Evolutionary conservation across 2,329 filamentous ascomycete genomes (phyloP).

Genomic region (Elsinoe ampelina): DNA sequence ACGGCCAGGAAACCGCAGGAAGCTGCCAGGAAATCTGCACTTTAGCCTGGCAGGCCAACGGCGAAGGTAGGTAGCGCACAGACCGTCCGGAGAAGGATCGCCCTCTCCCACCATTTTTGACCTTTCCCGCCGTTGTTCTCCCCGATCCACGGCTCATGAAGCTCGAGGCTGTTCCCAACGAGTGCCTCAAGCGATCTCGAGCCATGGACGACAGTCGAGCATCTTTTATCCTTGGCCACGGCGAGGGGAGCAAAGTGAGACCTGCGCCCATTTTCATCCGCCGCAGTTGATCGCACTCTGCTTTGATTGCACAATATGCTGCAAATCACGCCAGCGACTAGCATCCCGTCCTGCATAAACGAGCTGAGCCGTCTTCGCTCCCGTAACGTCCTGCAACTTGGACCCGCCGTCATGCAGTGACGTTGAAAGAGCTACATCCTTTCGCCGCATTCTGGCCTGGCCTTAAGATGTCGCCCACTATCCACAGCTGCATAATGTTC

Average conservation of each 20-base stretch:
- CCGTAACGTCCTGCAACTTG: not conserved
- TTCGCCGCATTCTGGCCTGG: not conserved
- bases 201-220: not conserved
- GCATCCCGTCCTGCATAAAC: too few relatives aligned
- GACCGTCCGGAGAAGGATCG: not conserved
- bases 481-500: not conserved
- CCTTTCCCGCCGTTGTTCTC: not conserved
- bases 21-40: not conserved
- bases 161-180: not conserved
- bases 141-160: too few relatives aligned
- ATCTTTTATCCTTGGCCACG: not conserved
- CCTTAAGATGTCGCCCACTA: not conserved
- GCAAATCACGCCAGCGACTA: not conserved
- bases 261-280: not conserved
- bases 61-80: not conserved
- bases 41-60: slow-evolving; percentile 5
- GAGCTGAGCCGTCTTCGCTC: too few relatives aligned
- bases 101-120: not conserved
- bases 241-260: not conserved
- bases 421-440: slow-evolving; percentile 6
- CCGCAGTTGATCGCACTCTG: not conserved
- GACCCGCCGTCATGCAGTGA: not conserved
- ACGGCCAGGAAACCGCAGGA: not conserved
- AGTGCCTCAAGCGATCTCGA: not conserved
- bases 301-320: not conserved